phyloP scores from a whole-genome alignment of 192 early-diverging fungal species.

The Obelidium mucronatum region DNA sequence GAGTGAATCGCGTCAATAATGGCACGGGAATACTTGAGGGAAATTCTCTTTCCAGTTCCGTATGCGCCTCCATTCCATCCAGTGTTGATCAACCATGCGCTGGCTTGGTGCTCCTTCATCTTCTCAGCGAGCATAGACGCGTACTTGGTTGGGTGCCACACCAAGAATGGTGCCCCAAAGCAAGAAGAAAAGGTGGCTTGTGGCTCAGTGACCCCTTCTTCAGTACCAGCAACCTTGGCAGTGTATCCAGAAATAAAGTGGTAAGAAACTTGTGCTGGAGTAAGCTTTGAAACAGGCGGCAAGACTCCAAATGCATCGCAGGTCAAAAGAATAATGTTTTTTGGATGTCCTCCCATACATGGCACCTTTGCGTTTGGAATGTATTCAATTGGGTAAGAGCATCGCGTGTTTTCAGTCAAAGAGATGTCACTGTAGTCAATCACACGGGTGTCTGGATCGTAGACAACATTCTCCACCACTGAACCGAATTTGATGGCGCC shows the following conservation, averaged over 20 bases:
- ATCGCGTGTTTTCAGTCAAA: slow-evolving; percentile 96
- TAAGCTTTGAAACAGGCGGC: slow-evolving; percentile 87
- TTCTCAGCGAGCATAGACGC: slow-evolving; percentile 96
- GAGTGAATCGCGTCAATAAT: slow-evolving; percentile 98
- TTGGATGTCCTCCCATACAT: slow-evolving; percentile 88
- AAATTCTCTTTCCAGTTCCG: slow-evolving; percentile 88
- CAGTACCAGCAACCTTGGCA: slow-evolving; percentile 97
- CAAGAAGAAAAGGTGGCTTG: slow-evolving; percentile 79
- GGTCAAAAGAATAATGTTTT: slow-evolving; percentile 96
- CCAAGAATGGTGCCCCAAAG: slow-evolving; percentile 96
- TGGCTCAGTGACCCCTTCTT: slow-evolving; percentile 92
- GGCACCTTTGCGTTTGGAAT: slow-evolving; percentile 95
- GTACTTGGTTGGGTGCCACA: slow-evolving; percentile 95
- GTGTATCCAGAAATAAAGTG: slow-evolving; percentile 99
- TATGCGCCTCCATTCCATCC: slow-evolving; percentile 96
- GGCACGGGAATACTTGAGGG: slow-evolving; percentile 96
- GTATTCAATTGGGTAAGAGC: slow-evolving; percentile 87
- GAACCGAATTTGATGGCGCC: slow-evolving; percentile 93
- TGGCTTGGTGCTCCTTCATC: slow-evolving; percentile 84
- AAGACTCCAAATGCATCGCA: slow-evolving; percentile 98
- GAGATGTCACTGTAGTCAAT: slow-evolving; percentile 85
- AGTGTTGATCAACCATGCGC: slow-evolving; percentile 95
- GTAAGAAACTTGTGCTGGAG: slow-evolving; percentile 90
- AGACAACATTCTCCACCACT: slow-evolving; percentile 93
- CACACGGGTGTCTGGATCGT: slow-evolving; percentile 71